Conservation (phyloP, 106 monocot genomes). For the Platanthera zijinensis region DNA sequence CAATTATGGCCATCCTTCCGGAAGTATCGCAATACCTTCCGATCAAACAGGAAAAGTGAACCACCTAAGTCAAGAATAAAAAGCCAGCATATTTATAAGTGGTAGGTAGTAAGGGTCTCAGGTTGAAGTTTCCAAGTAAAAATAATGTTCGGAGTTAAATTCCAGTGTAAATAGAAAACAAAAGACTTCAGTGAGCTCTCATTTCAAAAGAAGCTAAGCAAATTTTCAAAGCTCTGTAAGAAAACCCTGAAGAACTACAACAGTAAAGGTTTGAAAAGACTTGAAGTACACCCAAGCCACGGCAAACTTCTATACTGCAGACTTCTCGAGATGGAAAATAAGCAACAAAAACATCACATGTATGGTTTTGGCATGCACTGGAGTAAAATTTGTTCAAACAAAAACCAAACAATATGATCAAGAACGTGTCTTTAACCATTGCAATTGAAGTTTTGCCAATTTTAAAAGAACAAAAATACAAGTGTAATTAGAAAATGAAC, state of each 20-base stretch:
- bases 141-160: background rate
- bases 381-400: background rate
- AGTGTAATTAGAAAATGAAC: background rate
- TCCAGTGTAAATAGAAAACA: background rate
- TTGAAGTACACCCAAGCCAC: background rate
- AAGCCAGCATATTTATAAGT: background rate
- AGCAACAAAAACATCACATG: background rate
- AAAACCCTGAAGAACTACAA: background rate
- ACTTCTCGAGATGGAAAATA: background rate
- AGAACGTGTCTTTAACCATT: background rate
- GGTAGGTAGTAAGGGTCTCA: background rate
- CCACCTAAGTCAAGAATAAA: slow-evolving; percentile 26
- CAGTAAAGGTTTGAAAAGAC: background rate
- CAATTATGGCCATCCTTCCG: slow-evolving; percentile 95
- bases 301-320: background rate
- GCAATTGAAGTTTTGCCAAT: background rate
- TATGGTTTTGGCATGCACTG: background rate
- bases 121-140: background rate
- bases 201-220: background rate
- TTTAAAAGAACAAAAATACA: background rate
- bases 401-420: background rate
- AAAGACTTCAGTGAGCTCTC: background rate
- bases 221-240: background rate
- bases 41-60: slow-evolving; percentile 66
- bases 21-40: slow-evolving; percentile 88